These are phyloP conservation scores for Macrophomina tecta DNA, from an alignment of 2,329 filamentous ascomycete species.

Conservation along the genomic window DNA sequence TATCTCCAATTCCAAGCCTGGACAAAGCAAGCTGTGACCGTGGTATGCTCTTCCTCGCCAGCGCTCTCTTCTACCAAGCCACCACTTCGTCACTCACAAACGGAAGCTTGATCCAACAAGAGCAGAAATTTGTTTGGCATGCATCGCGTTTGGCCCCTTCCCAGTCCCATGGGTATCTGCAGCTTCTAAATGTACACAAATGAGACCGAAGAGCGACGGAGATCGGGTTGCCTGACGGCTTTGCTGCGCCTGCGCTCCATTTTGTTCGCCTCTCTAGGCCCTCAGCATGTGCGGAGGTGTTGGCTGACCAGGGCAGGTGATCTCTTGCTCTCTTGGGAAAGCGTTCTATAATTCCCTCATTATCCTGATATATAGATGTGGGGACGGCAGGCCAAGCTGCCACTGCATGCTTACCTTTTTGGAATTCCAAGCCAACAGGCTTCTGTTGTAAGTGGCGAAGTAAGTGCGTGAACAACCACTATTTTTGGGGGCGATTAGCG, in stretches of 20 bases:
- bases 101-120: background rate
- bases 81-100: slow-evolving; percentile 4
- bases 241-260: slow-evolving; percentile 4
- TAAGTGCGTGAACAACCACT: background rate
- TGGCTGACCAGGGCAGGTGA: slow-evolving; percentile 17
- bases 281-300: slow-evolving; percentile 7
- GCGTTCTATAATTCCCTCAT: slow-evolving; percentile 19
- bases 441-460: slow-evolving; percentile 8
- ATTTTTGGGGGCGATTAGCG: background rate
- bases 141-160: background rate
- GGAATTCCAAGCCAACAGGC: slow-evolving; percentile 7
- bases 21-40: background rate
- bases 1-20: slow-evolving; percentile 15
- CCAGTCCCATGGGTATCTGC: slow-evolving; percentile 13
- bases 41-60: background rate
- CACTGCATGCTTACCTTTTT: slow-evolving; percentile 21
- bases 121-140: background rate
- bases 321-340: background rate
- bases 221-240: slow-evolving; percentile 11
- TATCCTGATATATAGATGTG: slow-evolving; percentile 11
- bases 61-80: background rate
- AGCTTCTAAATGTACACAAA: slow-evolving; percentile 14
- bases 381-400: slow-evolving; percentile 15
- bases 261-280: slow-evolving; percentile 5
- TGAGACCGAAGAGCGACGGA: slow-evolving; percentile 13